phyloP scores from a whole-genome alignment of 805 yeast genomes.

The Lipomyces yamadae region DNA sequence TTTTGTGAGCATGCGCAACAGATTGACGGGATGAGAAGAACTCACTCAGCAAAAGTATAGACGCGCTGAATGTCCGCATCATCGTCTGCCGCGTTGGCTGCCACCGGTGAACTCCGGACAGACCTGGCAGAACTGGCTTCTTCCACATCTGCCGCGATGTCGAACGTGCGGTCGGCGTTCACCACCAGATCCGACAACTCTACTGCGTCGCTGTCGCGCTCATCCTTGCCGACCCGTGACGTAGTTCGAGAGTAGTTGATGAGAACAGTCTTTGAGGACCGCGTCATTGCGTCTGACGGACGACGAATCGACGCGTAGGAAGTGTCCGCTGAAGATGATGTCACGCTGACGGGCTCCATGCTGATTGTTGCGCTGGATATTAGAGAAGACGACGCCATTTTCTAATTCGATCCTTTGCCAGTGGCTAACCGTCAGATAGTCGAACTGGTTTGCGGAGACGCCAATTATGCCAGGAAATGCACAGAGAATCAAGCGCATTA shows the following conservation, averaged over 20 bases:
- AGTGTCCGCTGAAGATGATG: not conserved
- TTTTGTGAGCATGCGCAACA: not conserved
- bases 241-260: not conserved
- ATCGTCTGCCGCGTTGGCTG: not conserved
- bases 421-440: no score
- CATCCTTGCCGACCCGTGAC: not conserved
- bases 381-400: not conserved
- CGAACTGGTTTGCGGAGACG: no score
- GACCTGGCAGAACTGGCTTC: not conserved
- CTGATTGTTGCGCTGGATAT: not conserved
- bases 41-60: not conserved
- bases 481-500: no score
- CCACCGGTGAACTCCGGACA: not conserved
- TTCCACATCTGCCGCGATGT: not conserved
- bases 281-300: slow-evolving; percentile 12
- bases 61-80: not conserved
- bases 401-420: not conserved
- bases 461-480: no score
- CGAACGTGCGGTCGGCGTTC: not conserved
- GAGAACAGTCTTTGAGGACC: slow-evolving; percentile 10
- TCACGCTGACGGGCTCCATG: not conserved
- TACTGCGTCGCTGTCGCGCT: slow-evolving; percentile 6
- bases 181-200: slow-evolving; percentile 9
- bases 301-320: slow-evolving; percentile 6
- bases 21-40: not conserved